These are phyloP conservation scores for Pleurotus djamor DNA, from an alignment of 768 basidiomycete genomes.

Conservation along the genomic window DNA sequence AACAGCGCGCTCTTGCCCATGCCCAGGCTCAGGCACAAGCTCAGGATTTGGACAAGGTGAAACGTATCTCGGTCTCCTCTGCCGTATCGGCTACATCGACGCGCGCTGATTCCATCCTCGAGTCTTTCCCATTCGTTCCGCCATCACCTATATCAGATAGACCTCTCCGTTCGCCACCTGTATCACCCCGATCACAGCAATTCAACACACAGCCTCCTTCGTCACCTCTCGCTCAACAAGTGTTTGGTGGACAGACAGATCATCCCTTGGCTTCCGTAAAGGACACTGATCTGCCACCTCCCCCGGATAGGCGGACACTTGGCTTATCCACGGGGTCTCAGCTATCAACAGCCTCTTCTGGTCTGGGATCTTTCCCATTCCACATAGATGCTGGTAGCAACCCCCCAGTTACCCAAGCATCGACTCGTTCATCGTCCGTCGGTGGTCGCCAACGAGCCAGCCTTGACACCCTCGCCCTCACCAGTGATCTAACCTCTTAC, in stretches of 20 bases:
- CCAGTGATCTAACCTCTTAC: constrained; percentile 81
- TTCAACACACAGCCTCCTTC: constrained; percentile 21
- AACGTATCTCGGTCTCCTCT: constrained; percentile 64
- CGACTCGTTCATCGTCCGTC: constrained; percentile 21
- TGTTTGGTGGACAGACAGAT: constrained; percentile 24
- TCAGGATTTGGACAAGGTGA: constrained; percentile 44
- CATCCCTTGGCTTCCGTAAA: constrained; percentile 10
- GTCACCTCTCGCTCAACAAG: constrained; percentile 60
- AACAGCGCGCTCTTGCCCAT: constrained; percentile 58
- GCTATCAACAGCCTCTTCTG: constrained; percentile 73
- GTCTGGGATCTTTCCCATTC: constrained; percentile 85
- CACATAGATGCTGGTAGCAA: constrained; percentile 68
- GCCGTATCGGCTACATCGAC: constrained; percentile 67
- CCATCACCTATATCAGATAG: constrained; percentile 87
- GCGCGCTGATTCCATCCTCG: constrained; percentile 80
- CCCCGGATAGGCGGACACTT: constrained; percentile 59
- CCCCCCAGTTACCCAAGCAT: constrained; percentile 21
- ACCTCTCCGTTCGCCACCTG: constrained; percentile 71
- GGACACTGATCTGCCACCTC: constrained; percentile 37
- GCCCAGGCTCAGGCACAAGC: constrained; percentile 60
- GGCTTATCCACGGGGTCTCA: constrained; percentile 78
- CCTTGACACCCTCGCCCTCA: constrained; percentile 81
- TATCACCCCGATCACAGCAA: constrained; percentile 69
- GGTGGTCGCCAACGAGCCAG: constrained; percentile 70
- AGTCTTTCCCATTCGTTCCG: constrained; percentile 87